Evolutionary conservation across 352 stramenopile species (phyloP), one percentile per base, ranked within the genome.

Genomic region (Phytophthora pseudosyringae): DNA sequence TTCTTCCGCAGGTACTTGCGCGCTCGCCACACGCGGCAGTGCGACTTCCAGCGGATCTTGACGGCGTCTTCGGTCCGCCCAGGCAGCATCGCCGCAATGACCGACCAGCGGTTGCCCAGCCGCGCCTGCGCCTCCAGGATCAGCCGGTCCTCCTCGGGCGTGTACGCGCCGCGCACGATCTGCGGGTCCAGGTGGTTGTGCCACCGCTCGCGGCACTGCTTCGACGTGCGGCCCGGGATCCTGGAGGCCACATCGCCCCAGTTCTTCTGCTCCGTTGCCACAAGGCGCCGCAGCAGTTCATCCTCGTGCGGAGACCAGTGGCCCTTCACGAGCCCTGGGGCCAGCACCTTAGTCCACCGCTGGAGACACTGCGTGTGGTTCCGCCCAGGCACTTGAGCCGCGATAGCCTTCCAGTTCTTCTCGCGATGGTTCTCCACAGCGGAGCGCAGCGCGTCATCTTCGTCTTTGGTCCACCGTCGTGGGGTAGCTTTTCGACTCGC

Each of bases 341-440:
- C 81, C 3, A 97, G 70, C 58, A 97, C 90, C 56, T 97, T 97
- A 26, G 86, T 96, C 91, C 91, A 97, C 5, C 91, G 83, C 61
- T 98, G 91, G 32, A 97, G 75, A 61, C 90, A 97, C 65, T 97
- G 91, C 61, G 89, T 94, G 71, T 97, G 89, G 67, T 97, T 97
- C 15, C 91, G 80, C 3, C 86, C 89, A 11, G 87, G 81, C 32
- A 98, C 87, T 50, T 93, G 83, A 43, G 88, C 76, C 7, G 91
- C 90, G 55, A 98, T 98, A 13, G 89, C 88, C 55, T 97, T 97
- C 91, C 91, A 98, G 67, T 97, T 95, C 58, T 94, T 96, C 57
- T 95, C 90, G 41, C 88, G 87, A 45, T 96, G 83, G 67, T 88
- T 91, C 52, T 92, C 76, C 5, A 98, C 91, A 28, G 91, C 91